Base-by-base conservation (phyloP, 306 rosid species). In the Hippophae rhamnoides region DNA sequence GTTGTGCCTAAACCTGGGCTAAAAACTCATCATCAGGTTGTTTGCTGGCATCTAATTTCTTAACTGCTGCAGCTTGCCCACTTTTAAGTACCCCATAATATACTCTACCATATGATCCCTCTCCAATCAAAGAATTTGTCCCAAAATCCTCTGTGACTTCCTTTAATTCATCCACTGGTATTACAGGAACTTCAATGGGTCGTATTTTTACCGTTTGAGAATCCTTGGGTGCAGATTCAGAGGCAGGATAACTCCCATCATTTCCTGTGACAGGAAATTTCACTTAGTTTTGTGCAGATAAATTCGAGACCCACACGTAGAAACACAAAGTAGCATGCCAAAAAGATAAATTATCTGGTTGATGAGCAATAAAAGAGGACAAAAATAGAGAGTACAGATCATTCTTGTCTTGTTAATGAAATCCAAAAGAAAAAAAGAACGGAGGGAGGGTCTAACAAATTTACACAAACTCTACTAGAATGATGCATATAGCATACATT, bases 51-150 rank as follows among this genome's bases (percentile, higher is more conserved):
- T 89, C 97, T 61, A 86, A 75, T 69, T 89, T 89, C 77, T 89
- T 89, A 68, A 89, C 82, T 62, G 89, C 97, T 18, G 90, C 87
- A 68, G 68, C 63, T 66, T 73, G 82, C 31, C 70, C 89, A 67
- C 65, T 86, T 66, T 75, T 76, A 63, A 89, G 84, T 50, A 76
- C 60, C 12, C 97, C 97, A 69, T 76, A 75, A 73, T 83, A 86
- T 41, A 89, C 95, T 74, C 92, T 80, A 66, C 97, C 97, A 60
- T 81, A 89, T 11, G 97, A 89, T 41, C 97, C 97, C 81, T 89
- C 97, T 69, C 97, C 97, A 74, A 89, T 86, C 87, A 89, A 70
- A 65, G 87, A 67, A 72, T 52, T 60, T 56, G 87, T 74, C 61
- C 94, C 87, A 76, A 81, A 89, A 67, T 43, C 67, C 6, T 84